Evolutionary conservation across 2,329 filamentous ascomycete genomes (phyloP), one percentile per base, ranked within the genome.

Genomic region (Colletotrichum spinosum): DNA sequence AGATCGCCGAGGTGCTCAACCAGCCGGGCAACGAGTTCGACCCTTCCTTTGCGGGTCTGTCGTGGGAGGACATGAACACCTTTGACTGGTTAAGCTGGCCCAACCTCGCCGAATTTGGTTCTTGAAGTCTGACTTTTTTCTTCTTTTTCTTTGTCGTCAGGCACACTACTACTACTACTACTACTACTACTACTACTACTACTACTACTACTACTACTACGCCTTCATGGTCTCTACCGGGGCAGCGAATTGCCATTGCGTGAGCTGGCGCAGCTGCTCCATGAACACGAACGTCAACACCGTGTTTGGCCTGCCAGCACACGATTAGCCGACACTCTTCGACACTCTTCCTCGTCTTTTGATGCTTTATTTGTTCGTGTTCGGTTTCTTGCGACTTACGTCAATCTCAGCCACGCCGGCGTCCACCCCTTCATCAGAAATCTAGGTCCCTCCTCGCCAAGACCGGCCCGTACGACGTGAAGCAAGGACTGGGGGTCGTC

Each of bases 1-100:
- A 92, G 72, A 89, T 91, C 51, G 83, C 87, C 6, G 87, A 90
- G 68, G 87, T 88, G 5, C 82, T 91, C 35, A 90, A 89, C 70
- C 84, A 87, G 67, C 86, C 88, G 1, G 87, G 85, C 4, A 84
- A 87, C 34, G 83, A 84, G 13, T 86, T 90, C 67, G 85, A 87
- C 15, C 79, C 83, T 1, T 81, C 80, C 3, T 81, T 87, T 62
- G 82, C 83, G 6, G 84, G 86, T 67, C 78, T 90, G 8, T 84
- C 85, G 0, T 84, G 87, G 77, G 86, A 89, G 44, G 86, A 90
- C 51, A 82, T 86, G 74, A 82, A 82, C 44, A 84, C 83, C 65
- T 83, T 86, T 74, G 84, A 88, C 67, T 87, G 86, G 83, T 74
- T 88, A 34, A 83, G 84, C 65, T 83, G 80, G 81, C 80, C 80